Base-by-base conservation (phyloP, 495 filamentous ascomycete genomes). In the Polyplosphaeria fusca region DNA sequence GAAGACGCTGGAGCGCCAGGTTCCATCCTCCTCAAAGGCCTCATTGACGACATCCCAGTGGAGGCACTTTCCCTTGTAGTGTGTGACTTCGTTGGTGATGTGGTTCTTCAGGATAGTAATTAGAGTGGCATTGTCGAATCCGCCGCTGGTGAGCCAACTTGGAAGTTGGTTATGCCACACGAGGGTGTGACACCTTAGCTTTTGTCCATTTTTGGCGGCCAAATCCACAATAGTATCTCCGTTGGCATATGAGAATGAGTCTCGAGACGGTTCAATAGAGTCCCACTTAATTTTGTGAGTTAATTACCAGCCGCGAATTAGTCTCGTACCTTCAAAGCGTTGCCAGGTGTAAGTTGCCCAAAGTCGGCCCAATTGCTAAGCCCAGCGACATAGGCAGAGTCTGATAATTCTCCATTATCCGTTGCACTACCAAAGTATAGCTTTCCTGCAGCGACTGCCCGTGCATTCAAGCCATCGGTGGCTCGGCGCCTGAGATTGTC, bases 391-490 rank as follows among this genome's bases (percentile, higher is more conserved):
- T 86, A 87, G 13, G 66, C 37, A 9, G 71, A 52, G 67, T 86
- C 79, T 18, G 64, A 75, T 48, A 79, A 66, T 61, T 77, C 76
- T 5, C 65, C 58, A 52, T 85, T 83, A 47, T 82, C 73, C 19
- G 81, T 82, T 0, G 78, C 79, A 9, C 78, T 77, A 39, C 83
- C 83, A 52, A 86, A 84, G 69, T 84, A 86, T 14, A 70, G 30
- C 47, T 77, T 72, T 52, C 80, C 77, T 25, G 74, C 75, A 2
- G 73, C 71, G 23, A 77, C 71, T 38, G 79, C 79, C 43, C 82
- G 78, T 16, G 76, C 69, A 50, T 85, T 64, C 16, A 84, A 70
- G 50, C 73, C 70, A 52, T 58, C 55, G 1, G 27, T 28, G 20
- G 55, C 47, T 14, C 55, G 55, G 24, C 53, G 45, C 2, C 50